phyloP scores from a whole-genome alignment of 2,329 filamentous ascomycete genomes.

The Aspergillus tanneri region DNA sequence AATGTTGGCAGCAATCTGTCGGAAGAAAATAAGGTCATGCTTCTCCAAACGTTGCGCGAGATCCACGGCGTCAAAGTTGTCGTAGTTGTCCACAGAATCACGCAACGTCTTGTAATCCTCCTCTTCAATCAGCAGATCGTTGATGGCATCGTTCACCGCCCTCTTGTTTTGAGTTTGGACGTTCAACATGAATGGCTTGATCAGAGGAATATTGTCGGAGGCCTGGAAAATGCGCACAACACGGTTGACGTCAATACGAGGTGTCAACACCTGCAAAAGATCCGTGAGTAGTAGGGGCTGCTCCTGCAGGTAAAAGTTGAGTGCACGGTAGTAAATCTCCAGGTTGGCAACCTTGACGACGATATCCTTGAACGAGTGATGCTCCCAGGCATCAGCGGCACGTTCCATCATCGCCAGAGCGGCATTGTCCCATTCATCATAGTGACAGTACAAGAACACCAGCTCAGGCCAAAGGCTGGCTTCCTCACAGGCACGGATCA shows the following conservation, averaged over 20 bases:
- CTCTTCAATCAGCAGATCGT: slow-evolving; percentile 95
- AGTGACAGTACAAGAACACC: slow-evolving; percentile 97
- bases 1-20: slow-evolving; percentile 95
- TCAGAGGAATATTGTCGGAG: slow-evolving; percentile 94
- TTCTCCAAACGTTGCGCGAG: slow-evolving; percentile 91
- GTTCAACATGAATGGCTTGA: slow-evolving; percentile 97
- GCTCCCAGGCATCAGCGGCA: slow-evolving; percentile 96
- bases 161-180: slow-evolving; percentile 98
- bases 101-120: slow-evolving; percentile 98
- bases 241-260: slow-evolving; percentile 94
- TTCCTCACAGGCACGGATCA: slow-evolving; percentile 90
- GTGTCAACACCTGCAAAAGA: slow-evolving; percentile 83
- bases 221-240: slow-evolving; percentile 99
- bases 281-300: slow-evolving; percentile 96
- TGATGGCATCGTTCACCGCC: slow-evolving; percentile 95
- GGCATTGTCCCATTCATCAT: slow-evolving; percentile 97
- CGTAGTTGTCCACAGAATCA: slow-evolving; percentile 97
- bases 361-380: slow-evolving; percentile 99
- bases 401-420: slow-evolving; percentile 97
- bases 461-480: slow-evolving; percentile 96
- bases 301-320: slow-evolving; percentile 97
- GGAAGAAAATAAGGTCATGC: slow-evolving; percentile 98
- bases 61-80: slow-evolving; percentile 96
- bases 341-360: slow-evolving; percentile 96
- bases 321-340: slow-evolving; percentile 96